Evolutionary conservation across 2,329 filamentous ascomycete genomes (phyloP).

Genomic region (Talaromyces verruculosus): DNA sequence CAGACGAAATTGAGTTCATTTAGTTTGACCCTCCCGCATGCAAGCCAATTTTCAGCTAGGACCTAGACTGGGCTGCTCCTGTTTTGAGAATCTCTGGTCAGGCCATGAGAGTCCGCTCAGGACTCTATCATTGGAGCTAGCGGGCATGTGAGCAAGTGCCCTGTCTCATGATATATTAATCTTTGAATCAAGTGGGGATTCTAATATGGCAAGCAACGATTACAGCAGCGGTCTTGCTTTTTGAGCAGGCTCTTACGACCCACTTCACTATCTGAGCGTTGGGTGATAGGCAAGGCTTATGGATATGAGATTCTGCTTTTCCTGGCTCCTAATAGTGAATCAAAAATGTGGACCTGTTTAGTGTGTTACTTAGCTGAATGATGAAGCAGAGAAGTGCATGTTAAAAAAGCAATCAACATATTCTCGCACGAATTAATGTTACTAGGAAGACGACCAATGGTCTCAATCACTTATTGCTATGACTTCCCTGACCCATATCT

Average conservation of each 20-base stretch:
- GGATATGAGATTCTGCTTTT: neutral
- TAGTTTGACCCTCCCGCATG: neutral
- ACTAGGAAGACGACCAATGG: neutral
- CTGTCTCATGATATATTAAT: neutral
- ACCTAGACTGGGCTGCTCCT: neutral
- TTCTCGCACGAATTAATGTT: neutral
- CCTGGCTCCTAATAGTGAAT: neutral
- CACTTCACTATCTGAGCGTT: neutral
- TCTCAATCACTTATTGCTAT: neutral
- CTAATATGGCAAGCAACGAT: neutral
- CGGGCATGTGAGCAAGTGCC: neutral
- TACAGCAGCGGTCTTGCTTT: neutral
- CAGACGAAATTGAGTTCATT: neutral
- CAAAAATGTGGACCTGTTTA: neutral
- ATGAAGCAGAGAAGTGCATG: neutral
- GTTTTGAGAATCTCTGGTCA: neutral
- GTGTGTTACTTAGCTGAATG: neutral
- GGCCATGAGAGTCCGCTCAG: neutral
- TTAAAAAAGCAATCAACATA: neutral
- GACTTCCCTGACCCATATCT: neutral
- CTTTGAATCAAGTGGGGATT: neutral
- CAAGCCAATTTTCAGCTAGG: neutral
- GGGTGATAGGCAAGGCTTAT: neutral
- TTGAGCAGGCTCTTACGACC: neutral
- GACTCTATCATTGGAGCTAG: neutral